These are phyloP conservation scores for Eimeria maxima DNA, from an alignment of 169 alveolate genomes.

Conservation along the genomic window DNA sequence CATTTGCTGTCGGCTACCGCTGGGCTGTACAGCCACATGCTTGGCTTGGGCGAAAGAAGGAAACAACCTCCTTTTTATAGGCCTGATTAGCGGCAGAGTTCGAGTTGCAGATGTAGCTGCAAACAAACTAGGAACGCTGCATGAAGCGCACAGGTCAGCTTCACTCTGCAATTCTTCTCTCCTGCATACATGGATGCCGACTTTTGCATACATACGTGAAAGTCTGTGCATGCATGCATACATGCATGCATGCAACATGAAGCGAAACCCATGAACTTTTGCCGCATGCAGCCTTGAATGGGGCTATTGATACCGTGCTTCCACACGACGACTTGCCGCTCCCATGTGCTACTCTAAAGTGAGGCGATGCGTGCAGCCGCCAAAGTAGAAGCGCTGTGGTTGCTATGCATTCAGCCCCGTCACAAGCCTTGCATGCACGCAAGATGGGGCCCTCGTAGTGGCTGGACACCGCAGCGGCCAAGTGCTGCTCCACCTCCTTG, in stretches of 20 bases:
- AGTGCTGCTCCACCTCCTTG: constrained; percentile 1
- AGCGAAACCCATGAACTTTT: neutral
- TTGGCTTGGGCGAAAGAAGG: neutral
- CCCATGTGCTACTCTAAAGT: neutral
- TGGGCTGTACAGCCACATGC: constrained; percentile 50
- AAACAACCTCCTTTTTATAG: neutral
- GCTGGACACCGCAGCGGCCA: constrained; percentile 57
- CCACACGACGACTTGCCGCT: neutral
- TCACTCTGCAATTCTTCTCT: neutral
- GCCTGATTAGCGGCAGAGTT: constrained; percentile 8
- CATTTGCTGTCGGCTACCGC: constrained; percentile 33
- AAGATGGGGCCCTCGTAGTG: constrained; percentile 27
- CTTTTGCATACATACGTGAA: too few relatives aligned
- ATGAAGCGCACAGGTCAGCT: constrained; percentile 26
- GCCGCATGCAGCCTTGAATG: neutral
- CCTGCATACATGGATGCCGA: neutral
- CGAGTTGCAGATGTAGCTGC: neutral
- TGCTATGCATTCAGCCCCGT: constrained; percentile 48
- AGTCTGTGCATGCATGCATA: neutral
- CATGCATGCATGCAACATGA: neutral
- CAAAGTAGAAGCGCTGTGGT: neutral
- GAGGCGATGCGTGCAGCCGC: neutral
- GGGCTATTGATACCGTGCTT: neutral
- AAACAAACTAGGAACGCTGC: constrained; percentile 25
- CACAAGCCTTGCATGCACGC: constrained; percentile 37